Percentiles rank a stretch among this genome's conserved stretches.
Evolutionary conservation across 306 rosid species (phyloP).

Genomic region (Luffa acutangula): DNA sequence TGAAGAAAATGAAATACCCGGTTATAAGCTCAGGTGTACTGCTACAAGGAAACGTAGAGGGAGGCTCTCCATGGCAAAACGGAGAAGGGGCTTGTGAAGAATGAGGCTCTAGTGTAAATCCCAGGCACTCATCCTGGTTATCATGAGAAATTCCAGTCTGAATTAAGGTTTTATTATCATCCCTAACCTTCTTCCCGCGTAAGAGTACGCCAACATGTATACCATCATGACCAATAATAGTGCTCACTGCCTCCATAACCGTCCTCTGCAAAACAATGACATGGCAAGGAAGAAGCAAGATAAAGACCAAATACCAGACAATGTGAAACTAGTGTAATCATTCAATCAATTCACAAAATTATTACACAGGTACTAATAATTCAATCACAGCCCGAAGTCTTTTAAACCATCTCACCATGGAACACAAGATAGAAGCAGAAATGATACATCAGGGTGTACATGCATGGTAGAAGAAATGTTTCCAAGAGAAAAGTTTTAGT

Average conservation of each 20-base stretch:
- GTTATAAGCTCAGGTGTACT: constrained; percentile 21
- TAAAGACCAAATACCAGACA: not conserved
- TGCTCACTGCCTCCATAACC: constrained; percentile 80
- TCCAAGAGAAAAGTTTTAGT: no score
- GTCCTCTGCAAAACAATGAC: constrained; percentile 41
- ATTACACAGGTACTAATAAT: not conserved
- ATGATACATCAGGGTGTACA: not conserved
- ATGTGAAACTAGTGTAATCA: not conserved
- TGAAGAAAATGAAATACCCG: constrained; percentile 29
- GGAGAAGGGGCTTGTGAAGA: constrained; percentile 29
- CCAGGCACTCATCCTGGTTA: constrained; percentile 52
- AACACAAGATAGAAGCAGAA: not conserved
- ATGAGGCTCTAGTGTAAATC: constrained; percentile 72
- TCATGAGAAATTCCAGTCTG: constrained; percentile 80
- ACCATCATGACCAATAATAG: constrained; percentile 64
- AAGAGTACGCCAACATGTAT: constrained; percentile 66
- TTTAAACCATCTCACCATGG: not conserved
- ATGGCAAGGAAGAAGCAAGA: constrained; percentile 1
- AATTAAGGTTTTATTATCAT: constrained; percentile 60
- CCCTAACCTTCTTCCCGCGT: constrained; percentile 72
- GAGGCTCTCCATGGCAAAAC: constrained; percentile 38
- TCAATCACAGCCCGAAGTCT: not conserved
- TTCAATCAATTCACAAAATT: not conserved
- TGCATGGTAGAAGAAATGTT: not conserved
- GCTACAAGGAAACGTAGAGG: constrained; percentile 19